phyloP scores from a whole-genome alignment of 2,329 filamentous ascomycete species.

The Nemania serpens region DNA sequence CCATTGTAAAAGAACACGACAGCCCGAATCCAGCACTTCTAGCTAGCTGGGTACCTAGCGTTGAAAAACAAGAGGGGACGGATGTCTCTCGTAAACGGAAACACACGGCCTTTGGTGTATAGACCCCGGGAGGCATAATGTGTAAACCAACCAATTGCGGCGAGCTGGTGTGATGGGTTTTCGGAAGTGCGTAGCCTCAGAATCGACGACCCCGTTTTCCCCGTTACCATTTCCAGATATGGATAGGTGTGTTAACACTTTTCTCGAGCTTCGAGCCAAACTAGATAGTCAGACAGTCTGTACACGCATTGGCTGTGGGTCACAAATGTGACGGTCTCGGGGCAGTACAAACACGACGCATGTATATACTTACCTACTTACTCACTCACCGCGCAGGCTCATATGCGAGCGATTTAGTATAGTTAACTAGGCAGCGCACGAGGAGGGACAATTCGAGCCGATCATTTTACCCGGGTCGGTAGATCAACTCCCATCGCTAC shows the following conservation, averaged over 20 bases:
- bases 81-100: background rate
- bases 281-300: background rate
- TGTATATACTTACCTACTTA: background rate
- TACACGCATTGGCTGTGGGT: constrained; percentile 13
- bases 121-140: background rate
- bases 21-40: no score
- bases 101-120: background rate
- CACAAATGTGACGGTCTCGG: constrained; percentile 6
- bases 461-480: background rate
- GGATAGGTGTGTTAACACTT: constrained; percentile 8
- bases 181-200: background rate
- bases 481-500: constrained; percentile 9
- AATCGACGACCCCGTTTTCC: constrained; percentile 2
- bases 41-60: background rate
- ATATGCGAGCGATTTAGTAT: background rate
- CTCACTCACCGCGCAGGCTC: constrained; percentile 4
- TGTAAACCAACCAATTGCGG: constrained; percentile 9
- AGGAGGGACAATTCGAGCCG: no score
- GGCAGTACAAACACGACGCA: constrained; percentile 10
- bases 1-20: no score
- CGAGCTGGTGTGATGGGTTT: constrained; percentile 4
- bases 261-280: constrained; percentile 14
- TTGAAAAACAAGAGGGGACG: background rate
- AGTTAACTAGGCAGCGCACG: background rate
- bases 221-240: constrained; percentile 5